phyloP scores from a whole-genome alignment of 352 stramenopile species.

The Aphanomyces invadans region DNA sequence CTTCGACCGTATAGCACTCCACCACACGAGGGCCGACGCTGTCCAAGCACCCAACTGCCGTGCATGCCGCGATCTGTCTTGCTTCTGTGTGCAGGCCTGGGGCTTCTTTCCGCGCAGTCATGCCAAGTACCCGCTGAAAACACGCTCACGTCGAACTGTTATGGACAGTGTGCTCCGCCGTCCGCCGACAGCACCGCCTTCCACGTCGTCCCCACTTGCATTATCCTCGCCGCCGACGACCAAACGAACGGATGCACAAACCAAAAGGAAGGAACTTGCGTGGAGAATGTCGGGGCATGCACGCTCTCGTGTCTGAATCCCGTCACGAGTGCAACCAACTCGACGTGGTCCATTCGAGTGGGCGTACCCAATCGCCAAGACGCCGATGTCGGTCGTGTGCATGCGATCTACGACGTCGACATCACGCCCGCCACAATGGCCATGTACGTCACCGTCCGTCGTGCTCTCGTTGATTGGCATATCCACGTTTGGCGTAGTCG shows the following conservation, averaged over 20 bases:
- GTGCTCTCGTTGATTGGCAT: too few species aligned
- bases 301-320: conserved; percentile 3
- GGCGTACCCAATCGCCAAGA: conserved; percentile 11
- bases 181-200: not conserved
- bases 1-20: too few species aligned
- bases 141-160: conserved; percentile 21
- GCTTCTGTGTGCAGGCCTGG: not conserved
- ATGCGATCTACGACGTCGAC: conserved; percentile 3
- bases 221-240: not conserved
- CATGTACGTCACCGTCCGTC: too few species aligned
- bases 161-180: not conserved
- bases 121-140: conserved; percentile 13
- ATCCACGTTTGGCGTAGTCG: not conserved
- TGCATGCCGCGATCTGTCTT: not conserved
- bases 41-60: not conserved
- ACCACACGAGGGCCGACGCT: not conserved
- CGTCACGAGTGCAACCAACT: not conserved
- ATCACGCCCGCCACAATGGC: not conserved
- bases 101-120: not conserved
- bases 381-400: conserved; percentile 1
- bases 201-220: not conserved
- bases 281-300: conserved; percentile 9
- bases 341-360: conserved; percentile 8
- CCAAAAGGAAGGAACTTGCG: not conserved
- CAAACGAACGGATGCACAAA: conserved; percentile 3